Conservation (phyloP, 2,329 filamentous ascomycete species). For the Claviceps digitariae region DNA sequence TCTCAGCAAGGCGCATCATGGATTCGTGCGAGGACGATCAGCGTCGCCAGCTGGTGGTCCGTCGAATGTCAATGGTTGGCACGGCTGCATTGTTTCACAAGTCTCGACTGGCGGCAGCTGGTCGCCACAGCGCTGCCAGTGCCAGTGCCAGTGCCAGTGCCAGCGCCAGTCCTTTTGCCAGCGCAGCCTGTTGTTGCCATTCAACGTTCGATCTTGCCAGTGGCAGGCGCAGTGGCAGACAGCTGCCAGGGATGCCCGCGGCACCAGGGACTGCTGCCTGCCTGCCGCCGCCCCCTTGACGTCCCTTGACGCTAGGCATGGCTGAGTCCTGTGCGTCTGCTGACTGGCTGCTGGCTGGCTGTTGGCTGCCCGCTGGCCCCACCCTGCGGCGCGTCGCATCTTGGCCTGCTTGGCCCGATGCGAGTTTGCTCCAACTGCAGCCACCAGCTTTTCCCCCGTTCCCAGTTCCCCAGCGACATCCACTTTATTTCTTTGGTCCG, state of each 20-base stretch:
- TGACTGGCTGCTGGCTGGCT: neutral
- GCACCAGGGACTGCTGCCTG: neutral
- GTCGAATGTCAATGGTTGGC: neutral
- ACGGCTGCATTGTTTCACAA: neutral
- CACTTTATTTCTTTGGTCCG: neutral
- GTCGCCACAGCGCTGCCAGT: too few relatives aligned
- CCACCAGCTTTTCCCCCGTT: neutral
- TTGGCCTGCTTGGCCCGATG: neutral
- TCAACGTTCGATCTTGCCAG: too few relatives aligned
- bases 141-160: too few relatives aligned
- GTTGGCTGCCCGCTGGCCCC: neutral
- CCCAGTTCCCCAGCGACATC: neutral
- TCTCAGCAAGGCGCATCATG: neutral
- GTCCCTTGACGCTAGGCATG: neutral
- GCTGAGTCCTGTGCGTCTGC: neutral
- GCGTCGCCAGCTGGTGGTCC: neutral
- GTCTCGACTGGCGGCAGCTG: neutral
- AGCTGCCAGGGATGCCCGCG: too few relatives aligned
- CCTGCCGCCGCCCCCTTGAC: neutral
- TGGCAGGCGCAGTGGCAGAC: too few relatives aligned
- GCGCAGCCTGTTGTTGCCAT: too few relatives aligned
- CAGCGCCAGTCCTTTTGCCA: too few relatives aligned
- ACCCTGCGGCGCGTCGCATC: neutral
- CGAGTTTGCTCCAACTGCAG: neutral
- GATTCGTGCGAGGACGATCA: neutral